Conservation (phyloP, 2,329 filamentous ascomycete genomes). For the Sarocladium brachiariae region DNA sequence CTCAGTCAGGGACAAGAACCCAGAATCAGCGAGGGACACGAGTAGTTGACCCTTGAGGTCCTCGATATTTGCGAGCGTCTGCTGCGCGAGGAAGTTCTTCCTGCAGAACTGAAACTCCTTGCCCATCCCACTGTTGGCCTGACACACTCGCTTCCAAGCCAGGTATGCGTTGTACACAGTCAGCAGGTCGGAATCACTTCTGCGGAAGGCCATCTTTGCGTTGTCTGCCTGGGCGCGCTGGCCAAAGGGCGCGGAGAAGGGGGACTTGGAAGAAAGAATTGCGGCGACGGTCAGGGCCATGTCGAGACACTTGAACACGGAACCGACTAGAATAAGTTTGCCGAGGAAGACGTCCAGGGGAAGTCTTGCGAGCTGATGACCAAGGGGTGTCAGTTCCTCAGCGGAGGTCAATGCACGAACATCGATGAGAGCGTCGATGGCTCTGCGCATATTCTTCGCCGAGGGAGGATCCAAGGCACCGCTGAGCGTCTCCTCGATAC, state of each 20-base stretch:
- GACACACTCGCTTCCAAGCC: conserved; percentile 79
- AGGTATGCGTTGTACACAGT: conserved; percentile 92
- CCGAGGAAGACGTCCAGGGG: conserved; percentile 92
- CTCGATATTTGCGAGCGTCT: conserved; percentile 85
- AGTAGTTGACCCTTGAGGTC: conserved; percentile 91
- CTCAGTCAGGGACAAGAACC: conserved; percentile 67
- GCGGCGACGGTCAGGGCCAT: conserved; percentile 88
- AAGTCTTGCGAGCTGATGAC: conserved; percentile 77
- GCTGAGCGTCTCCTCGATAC: conserved; percentile 82
- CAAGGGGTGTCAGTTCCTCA: conserved; percentile 83
- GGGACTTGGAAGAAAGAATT: conserved; percentile 89
- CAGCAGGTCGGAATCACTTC: conserved; percentile 83
- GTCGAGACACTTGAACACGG: conserved; percentile 85
- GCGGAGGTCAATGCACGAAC: conserved; percentile 76
- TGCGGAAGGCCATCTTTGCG: conserved; percentile 70
- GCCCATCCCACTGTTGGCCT: conserved; percentile 49
- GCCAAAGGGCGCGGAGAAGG: conserved; percentile 81
- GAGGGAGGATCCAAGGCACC: conserved; percentile 87
- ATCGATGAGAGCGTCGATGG: conserved; percentile 88
- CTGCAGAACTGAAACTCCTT: conserved; percentile 87
- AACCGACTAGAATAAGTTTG: conserved; percentile 82
- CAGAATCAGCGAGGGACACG: conserved; percentile 76
- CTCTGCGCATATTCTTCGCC: conserved; percentile 84
- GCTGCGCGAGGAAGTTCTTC: conserved; percentile 88
- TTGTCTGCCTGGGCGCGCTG: conserved; percentile 76